phyloP scores from a whole-genome alignment of 805 yeast genomes.

The Myxozyma udenii region DNA sequence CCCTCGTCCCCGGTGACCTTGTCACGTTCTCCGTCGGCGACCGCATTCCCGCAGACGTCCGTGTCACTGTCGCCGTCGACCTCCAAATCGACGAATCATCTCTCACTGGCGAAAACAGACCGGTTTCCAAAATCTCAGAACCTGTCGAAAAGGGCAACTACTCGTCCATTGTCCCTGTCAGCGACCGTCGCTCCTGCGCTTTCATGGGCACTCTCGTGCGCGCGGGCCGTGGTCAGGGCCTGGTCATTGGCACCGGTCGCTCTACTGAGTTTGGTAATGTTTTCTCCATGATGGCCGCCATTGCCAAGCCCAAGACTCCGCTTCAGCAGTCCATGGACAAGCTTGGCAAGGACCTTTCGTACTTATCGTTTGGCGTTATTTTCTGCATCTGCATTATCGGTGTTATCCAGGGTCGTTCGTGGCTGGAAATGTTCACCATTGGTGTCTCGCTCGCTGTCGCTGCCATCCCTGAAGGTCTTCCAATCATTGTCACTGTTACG shows the following conservation, averaged over 20 bases:
- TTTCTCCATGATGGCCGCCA: slow-evolving; percentile 89
- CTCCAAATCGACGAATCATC: slow-evolving; percentile 88
- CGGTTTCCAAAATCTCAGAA: slow-evolving; percentile 65
- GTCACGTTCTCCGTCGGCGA: slow-evolving; percentile 91
- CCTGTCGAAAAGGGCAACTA: slow-evolving; percentile 37
- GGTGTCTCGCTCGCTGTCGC: slow-evolving; percentile 98
- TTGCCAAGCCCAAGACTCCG: slow-evolving; percentile 97
- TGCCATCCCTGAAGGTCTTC: slow-evolving; percentile 98
- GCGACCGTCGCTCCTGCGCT: slow-evolving; percentile 74
- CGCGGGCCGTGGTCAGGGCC: slow-evolving; percentile 91
- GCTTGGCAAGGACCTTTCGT: slow-evolving; percentile 84
- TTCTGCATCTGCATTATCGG: slow-evolving; percentile 92
- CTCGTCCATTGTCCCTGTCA: slow-evolving; percentile 47
- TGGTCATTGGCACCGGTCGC: slow-evolving; percentile 85
- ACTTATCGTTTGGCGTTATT: slow-evolving; percentile 80
- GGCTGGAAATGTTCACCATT: slow-evolving; percentile 98
- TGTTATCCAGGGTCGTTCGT: slow-evolving; percentile 82
- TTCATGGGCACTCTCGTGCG: slow-evolving; percentile 97
- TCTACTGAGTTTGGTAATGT: slow-evolving; percentile 93
- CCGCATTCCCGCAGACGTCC: slow-evolving; percentile 91
- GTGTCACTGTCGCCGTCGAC: slow-evolving; percentile 75
- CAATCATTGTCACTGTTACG: slow-evolving; percentile 96
- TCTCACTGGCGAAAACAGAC: slow-evolving; percentile 91
- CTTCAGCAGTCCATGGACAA: slow-evolving; percentile 93
- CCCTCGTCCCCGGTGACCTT: slow-evolving; percentile 92